Base-by-base conservation (phyloP, 2,329 filamentous ascomycete genomes). In the Albifimbria verrucaria region DNA sequence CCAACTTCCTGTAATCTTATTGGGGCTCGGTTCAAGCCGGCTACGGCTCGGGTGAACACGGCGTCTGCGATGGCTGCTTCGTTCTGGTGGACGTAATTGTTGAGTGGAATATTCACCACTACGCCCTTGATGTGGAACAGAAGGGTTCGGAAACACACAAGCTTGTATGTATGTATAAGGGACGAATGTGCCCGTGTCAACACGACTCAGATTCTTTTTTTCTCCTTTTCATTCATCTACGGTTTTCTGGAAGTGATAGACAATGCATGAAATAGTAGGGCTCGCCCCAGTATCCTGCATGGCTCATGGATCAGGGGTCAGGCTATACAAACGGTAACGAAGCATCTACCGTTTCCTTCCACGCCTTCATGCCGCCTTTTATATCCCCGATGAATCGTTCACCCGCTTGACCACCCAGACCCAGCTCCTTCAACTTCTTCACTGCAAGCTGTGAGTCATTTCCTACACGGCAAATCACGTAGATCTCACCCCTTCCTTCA, bases 401-500 rank as follows among this genome's bases (percentile, higher is more conserved):
- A 0, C 81, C 81, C 2, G 70, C 68, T n/a, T 65, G 63, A 26
- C 77, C 80, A 15, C 12, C 32, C 2, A 85, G 59, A 0, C 82
- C 82, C 44, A 83, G 63, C 15, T 87, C 81, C 61, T 87, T 86
- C 52, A 93, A 72, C 60, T 82, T 86, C 59, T 75, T 79, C 0
- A 85, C 79, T 1, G 85, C 85, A 20, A 90, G 60, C 64, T 93
- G 90, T 11, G 89, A 92, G 66, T 94, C 89, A 57, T 92, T 90
- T 0, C 90, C 90, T 1, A 88, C 76, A 25, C 89, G 78, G 59
- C 90, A 94, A 0, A 94, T 77, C 1, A 91, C 72, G 55, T 88
- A 89, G 21, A 94, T 83, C 0, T 80, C 2, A 75, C 73, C 26
- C 80, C 70, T 1, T 63, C 55, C 0, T 69, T 56, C 1, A 78